Evolutionary conservation across 2,329 filamentous ascomycete genomes (phyloP).

Genomic region (Trichoderma sp.): DNA sequence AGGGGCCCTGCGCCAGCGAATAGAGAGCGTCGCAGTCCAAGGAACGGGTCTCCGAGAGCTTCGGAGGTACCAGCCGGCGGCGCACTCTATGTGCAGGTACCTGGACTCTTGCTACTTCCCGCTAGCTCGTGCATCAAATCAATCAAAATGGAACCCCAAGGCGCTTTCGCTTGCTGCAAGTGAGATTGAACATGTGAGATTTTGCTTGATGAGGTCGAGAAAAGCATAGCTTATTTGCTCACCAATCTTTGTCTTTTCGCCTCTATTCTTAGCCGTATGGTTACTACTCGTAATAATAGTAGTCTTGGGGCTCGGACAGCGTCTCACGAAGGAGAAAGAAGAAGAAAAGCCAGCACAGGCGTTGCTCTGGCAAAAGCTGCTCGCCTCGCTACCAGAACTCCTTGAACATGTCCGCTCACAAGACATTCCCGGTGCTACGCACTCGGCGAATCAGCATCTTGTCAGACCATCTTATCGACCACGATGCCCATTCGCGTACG

Average conservation of each 20-base stretch:
- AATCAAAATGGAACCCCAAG: background rate
- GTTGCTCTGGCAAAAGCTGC: background rate
- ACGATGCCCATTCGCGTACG: conserved; percentile 1
- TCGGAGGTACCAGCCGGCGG: background rate
- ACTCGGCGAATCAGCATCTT: background rate
- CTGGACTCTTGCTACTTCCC: background rate
- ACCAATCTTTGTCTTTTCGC: background rate
- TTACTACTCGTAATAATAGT: too few relatives aligned
- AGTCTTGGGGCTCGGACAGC: background rate
- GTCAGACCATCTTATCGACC: background rate
- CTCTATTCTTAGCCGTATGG: conserved; percentile 11
- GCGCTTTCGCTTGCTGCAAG: conserved; percentile 17
- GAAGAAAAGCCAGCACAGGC: background rate
- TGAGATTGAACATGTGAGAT: conserved; percentile 20
- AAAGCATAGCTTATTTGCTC: conserved; percentile 17
- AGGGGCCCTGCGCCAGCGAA: conserved; percentile 13
- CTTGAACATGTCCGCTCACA: background rate
- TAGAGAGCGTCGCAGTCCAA: background rate
- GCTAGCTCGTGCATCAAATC: background rate
- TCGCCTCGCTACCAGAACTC: background rate
- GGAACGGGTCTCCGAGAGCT: background rate
- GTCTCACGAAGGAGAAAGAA: background rate
- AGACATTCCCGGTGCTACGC: background rate
- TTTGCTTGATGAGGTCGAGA: background rate
- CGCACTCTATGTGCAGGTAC: background rate